phyloP scores from a whole-genome alignment of 1,284 basidiomycete species.

The Trametes sp. region DNA sequence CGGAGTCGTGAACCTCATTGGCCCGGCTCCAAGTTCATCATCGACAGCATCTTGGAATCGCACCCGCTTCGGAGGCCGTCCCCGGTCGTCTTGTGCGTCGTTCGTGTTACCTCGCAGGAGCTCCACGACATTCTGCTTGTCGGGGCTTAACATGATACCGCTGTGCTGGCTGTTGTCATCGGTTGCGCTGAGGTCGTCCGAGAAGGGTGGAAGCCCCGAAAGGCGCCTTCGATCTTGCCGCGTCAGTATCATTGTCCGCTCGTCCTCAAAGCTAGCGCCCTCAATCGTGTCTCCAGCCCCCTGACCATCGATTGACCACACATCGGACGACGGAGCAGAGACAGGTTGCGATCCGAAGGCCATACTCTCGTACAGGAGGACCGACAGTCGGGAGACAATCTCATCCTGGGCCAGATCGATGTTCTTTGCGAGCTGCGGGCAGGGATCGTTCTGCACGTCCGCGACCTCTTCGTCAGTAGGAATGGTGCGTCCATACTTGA shows the following conservation, averaged over 20 bases:
- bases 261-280: not conserved
- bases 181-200: not conserved
- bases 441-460: slow-evolving; percentile 34
- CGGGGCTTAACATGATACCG: not conserved
- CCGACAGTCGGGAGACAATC: slow-evolving; percentile 9
- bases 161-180: not conserved
- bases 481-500: slow-evolving; percentile 53
- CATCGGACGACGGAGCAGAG: slow-evolving; percentile 12
- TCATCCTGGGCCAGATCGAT: slow-evolving; percentile 25
- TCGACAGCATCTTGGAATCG: slow-evolving; percentile 8
- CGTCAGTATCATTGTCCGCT: slow-evolving; percentile 29
- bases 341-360: slow-evolving; percentile 12
- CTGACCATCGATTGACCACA: slow-evolving; percentile 11
- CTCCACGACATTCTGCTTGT: not conserved
- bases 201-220: slow-evolving; percentile 18
- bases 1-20: not conserved
- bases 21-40: not conserved
- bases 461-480: slow-evolving; percentile 56
- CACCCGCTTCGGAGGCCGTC: slow-evolving; percentile 25
- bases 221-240: slow-evolving; percentile 34
- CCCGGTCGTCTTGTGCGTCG: not conserved
- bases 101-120: not conserved
- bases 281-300: not conserved
- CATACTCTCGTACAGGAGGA: slow-evolving; percentile 22
- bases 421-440: slow-evolving; percentile 19